phyloP scores from a whole-genome alignment of 306 rosid genomes.

The Cicer judaicum region DNA sequence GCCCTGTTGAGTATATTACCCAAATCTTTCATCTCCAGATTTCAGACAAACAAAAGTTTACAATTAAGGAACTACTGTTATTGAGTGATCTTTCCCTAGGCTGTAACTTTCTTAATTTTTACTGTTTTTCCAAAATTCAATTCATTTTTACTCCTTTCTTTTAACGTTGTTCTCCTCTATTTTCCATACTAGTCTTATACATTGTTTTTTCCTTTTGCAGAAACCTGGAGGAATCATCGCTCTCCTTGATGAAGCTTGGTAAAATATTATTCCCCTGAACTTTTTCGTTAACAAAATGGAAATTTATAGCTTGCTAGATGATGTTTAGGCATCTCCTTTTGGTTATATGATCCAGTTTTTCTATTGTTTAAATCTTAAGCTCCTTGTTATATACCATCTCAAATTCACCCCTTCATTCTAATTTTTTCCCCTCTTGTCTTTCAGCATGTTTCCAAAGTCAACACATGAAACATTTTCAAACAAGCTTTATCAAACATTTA shows the following conservation, averaged over 20 bases:
- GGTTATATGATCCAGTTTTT: conserved; percentile 38
- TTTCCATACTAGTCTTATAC: conserved; percentile 26
- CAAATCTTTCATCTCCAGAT: conserved; percentile 26
- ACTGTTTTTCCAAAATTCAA: conserved; percentile 36
- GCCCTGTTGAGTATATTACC: conserved; percentile 9
- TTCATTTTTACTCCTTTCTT: conserved; percentile 25
- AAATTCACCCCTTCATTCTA: conserved; percentile 42
- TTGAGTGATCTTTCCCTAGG: conserved; percentile 25
- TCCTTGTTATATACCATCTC: conserved; percentile 19
- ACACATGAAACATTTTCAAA: conserved; percentile 99
- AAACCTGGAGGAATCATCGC: conserved; percentile 98
- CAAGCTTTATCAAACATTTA: conserved; percentile 97
- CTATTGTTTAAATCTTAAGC: conserved; percentile 29
- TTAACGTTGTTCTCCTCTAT: conserved; percentile 18
- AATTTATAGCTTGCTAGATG: conserved; percentile 25
- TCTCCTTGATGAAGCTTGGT: conserved; percentile 99
- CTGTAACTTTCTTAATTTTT: conserved; percentile 37
- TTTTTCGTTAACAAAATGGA: conserved; percentile 30
- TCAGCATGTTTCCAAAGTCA: conserved; percentile 99
- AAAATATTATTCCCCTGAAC: conserved; percentile 42
- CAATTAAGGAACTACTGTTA: conserved; percentile 14
- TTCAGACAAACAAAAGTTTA: conserved; percentile 30
- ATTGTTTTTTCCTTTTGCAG: conserved; percentile 55
- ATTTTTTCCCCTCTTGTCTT: conserved; percentile 42
- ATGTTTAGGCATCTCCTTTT: conserved; percentile 39